These are phyloP conservation scores for Hypoxylon perforatum DNA, from an alignment of 495 filamentous ascomycete species.

Conservation along the genomic window DNA sequence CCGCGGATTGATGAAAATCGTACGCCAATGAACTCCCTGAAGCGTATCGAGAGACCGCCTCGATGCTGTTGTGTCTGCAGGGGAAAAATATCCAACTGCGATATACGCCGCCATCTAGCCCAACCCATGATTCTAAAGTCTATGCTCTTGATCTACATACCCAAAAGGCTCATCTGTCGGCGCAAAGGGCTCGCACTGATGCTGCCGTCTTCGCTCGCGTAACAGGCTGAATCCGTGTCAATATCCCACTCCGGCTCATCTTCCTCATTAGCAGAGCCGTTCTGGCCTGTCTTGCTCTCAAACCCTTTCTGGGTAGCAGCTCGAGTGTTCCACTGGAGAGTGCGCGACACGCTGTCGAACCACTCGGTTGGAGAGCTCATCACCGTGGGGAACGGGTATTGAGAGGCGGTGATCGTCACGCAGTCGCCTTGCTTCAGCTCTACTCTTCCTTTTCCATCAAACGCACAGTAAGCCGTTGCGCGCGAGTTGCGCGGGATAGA, in stretches of 20 bases:
- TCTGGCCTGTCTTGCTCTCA: conserved; percentile 56
- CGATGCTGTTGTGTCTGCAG: conserved; percentile 6
- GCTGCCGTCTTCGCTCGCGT: conserved; percentile 72
- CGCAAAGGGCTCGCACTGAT: conserved; percentile 72
- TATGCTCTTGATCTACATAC: conserved; percentile 53
- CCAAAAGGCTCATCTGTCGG: conserved; percentile 73
- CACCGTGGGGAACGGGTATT: conserved; percentile 96
- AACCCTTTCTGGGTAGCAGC: conserved; percentile 88
- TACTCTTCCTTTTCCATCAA: conserved; percentile 94
- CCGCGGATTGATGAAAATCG: conserved; percentile 1
- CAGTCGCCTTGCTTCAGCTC: conserved; percentile 92
- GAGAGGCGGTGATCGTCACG: conserved; percentile 91
- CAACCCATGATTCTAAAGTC: conserved; percentile 38
- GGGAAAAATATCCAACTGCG: conserved; percentile 12
- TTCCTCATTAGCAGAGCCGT: conserved; percentile 52
- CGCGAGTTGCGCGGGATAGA: conserved; percentile 85
- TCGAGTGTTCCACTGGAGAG: conserved; percentile 91
- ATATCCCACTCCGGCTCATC: conserved; percentile 80
- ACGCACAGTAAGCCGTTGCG: conserved; percentile 92
- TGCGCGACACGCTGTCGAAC: conserved; percentile 92
- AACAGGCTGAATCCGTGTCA: conserved; percentile 77
- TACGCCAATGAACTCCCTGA: conserved; percentile 36
- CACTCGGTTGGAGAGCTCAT: conserved; percentile 84
- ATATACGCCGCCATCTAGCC: conserved; percentile 29
- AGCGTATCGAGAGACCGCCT: conserved; percentile 32